Evolutionary conservation across 139 green algal genomes (phyloP).

Genomic region (Tetraselmis striata): DNA sequence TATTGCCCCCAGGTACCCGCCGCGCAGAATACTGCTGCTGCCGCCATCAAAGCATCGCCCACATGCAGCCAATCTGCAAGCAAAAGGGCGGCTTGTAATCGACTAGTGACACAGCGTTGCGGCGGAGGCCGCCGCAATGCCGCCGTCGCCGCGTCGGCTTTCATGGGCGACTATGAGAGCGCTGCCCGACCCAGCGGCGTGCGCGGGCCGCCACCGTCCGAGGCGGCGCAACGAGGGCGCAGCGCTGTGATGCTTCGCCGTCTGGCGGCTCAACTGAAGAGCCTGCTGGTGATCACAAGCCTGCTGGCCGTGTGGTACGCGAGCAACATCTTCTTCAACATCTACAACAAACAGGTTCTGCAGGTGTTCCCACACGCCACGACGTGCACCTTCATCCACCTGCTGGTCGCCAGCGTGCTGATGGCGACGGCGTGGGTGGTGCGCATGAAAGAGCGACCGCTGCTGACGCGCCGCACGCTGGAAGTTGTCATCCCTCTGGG

Average conservation of each 20-base stretch:
- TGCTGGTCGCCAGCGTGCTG: slow-evolving; percentile 10
- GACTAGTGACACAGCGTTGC: too few species aligned
- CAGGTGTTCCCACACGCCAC: slow-evolving; percentile 10
- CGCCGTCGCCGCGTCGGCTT: too few species aligned
- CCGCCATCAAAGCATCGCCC: too few species aligned
- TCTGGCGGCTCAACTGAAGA: not conserved
- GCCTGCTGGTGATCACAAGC: not conserved
- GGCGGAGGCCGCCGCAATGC: too few species aligned
- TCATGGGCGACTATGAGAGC: too few species aligned
- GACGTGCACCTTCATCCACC: slow-evolving; percentile 14
- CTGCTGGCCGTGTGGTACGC: slow-evolving; percentile 10
- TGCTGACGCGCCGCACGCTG: not conserved
- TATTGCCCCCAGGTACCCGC: too few species aligned
- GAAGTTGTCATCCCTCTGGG: not conserved
- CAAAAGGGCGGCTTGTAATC: too few species aligned
- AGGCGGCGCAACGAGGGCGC: not conserved
- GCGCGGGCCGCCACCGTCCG: not conserved
- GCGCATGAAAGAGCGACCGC: slow-evolving; percentile 10
- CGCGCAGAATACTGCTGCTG: too few species aligned
- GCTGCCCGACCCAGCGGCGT: too few species aligned
- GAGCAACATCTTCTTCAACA: slow-evolving; percentile 21
- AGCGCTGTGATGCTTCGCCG: not conserved
- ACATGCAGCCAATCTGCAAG: too few species aligned
- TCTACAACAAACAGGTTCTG: slow-evolving; percentile 19
- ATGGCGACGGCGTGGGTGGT: slow-evolving; percentile 16